Base-by-base conservation (phyloP, 2,329 filamentous ascomycete genomes). In the Akanthomyces muscarius region DNA sequence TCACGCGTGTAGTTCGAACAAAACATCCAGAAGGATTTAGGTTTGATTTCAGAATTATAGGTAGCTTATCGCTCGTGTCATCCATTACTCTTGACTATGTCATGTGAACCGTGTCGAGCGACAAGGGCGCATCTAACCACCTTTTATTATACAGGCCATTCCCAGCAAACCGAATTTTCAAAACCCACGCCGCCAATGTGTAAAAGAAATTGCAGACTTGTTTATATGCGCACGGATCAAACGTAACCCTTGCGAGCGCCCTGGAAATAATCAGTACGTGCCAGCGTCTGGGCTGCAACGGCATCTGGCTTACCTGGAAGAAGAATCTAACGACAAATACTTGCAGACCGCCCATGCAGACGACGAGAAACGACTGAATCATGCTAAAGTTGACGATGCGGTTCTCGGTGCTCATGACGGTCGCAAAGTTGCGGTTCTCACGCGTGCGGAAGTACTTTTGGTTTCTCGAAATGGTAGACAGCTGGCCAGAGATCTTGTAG, bases 401-500 rank as follows among this genome's bases (percentile, higher is more conserved):
- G 75, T 86, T 87, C 82, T 99, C 95, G 47, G 95, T 99, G 80
- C 93, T 97, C 76, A 91, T 86, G 71, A 99, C 95, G 11, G 95
- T 99, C 80, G 91, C 96, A 80, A 99, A 98, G 80, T 99, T 99
- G 66, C 95, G 86, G 84, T 99, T 99, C 83, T 99, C 95, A 68
- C 95, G 88, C 3, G 95, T 99, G 66, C 96, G 90, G 87, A 99
- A 99, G 82, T 99, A 99, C 77, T 99, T 99, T 74, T 99, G 95
- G 81, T 97, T 97, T 72, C 95, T 87, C 48, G 91, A 92, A 73
- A 99, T 95, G 66, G 93, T 97, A 16, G 92, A 97, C 57, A 99
- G 81, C 74, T 96, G 92, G 67, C 91, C 89, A 14, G 92, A 97
- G 65, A 99, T 84, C 81, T 97, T 97, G 82, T 95, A 92, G 71